Conservation (phyloP, 2,329 filamentous ascomycete species). For the Coniochaeta sp. region DNA sequence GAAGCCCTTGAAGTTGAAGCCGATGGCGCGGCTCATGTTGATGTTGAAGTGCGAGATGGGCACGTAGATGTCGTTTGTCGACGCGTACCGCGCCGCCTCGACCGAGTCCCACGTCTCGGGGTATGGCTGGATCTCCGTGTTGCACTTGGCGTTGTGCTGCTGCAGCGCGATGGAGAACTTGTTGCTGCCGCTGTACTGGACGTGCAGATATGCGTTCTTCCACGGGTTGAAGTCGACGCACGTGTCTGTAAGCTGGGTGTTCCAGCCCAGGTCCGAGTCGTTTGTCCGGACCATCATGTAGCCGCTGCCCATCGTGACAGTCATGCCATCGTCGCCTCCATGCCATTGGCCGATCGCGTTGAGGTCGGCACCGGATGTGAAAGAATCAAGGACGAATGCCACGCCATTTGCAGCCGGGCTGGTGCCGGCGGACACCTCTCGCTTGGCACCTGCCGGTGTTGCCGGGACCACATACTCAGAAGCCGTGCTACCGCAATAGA, state of each 20-base stretch:
- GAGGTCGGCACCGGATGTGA: constrained; percentile 33
- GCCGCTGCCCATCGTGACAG: constrained; percentile 39
- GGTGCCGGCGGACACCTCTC: constrained; percentile 33
- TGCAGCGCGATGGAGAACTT: constrained; percentile 58
- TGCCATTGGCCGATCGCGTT: constrained; percentile 61
- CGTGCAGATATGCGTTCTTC: constrained; percentile 53
- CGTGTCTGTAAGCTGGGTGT: constrained; percentile 26
- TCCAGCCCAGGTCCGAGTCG: constrained; percentile 35
- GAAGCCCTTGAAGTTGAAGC: constrained; percentile 58
- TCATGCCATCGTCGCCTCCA: constrained; percentile 54
- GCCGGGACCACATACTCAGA: constrained; percentile 40
- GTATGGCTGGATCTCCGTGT: constrained; percentile 46
- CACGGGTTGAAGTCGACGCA: constrained; percentile 50
- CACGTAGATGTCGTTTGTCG: constrained; percentile 53
- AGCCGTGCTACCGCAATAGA: constrained; percentile 48
- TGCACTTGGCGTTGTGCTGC: constrained; percentile 57
- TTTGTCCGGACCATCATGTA: constrained; percentile 48
- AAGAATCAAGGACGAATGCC: constrained; percentile 53
- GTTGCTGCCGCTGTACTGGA: constrained; percentile 53
- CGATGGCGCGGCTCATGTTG: constrained; percentile 45
- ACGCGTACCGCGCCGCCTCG: constrained; percentile 52
- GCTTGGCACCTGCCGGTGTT: constrained; percentile 18
- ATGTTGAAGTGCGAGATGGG: constrained; percentile 60
- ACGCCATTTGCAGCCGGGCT: constrained; percentile 23
- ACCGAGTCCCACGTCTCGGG: constrained; percentile 62